Evolutionary conservation across 2,329 filamentous ascomycete species (phyloP), one percentile per base, ranked within the genome.

Genomic region (Fusarium solani-melongenae): DNA sequence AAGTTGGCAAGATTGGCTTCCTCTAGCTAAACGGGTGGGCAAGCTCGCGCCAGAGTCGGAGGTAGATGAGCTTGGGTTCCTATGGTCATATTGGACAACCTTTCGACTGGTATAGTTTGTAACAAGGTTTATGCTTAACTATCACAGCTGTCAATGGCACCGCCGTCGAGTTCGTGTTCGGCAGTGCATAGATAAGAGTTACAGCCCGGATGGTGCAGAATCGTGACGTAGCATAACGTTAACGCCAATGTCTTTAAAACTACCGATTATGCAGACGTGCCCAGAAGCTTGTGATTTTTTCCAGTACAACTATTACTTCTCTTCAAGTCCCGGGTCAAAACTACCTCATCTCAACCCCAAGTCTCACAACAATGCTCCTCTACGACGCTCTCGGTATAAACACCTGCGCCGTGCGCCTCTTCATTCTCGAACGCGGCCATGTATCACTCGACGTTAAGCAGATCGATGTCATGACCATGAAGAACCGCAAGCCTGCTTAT

Each of bases 381-480:
- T 73, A 72, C 38, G 71, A 74, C 2, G 55, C 53, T 14, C 5
- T 12, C 10, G 71, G 46, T 11, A 39, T 62, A 11, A 72, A 75
- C 58, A 63, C 69, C 1, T 55, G 46, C 15, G 59, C 63, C 6
- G 66, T 69, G 17, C 69, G 71, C 3, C 64, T 75, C 15, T 74
- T 72, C 39, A 38, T 72, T 17, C 39, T 75, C 1, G 72, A 74
- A 33, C 72, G 72, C 10, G 64, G 71, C 1, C 64, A 69, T 17
- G 39, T 72, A 0, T 34, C 15, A 1, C 39, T 75, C 2, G 66
- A 70, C 3, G 56, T 70, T 2, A 17, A 74, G n/a, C 38, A 22
- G 0, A 22, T 72, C 8, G 66, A 75, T 41, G 59, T 75, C 27
- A 62, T 72, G 46, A 70, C 6, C 1, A 34, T 66, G 15, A 58